Conservation (phyloP, 768 basidiomycete genomes). For the Cantharellus cinnabarinus region DNA sequence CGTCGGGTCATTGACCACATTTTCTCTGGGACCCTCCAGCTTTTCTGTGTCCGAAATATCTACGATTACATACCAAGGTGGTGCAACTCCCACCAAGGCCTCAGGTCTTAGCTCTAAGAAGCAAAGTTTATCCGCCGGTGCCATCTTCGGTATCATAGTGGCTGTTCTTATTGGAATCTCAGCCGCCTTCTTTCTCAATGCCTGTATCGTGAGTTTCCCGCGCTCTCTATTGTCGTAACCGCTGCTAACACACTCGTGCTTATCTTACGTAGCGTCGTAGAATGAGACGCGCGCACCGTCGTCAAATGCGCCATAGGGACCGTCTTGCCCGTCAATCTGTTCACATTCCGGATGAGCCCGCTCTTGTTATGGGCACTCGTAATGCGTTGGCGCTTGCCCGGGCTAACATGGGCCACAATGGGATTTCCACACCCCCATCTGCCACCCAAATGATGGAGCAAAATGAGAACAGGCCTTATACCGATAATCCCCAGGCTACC, state of each 20-base stretch:
- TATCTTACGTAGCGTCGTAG: background rate
- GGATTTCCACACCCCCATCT: background rate
- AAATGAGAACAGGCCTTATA: no score
- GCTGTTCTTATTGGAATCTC: background rate
- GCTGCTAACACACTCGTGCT: background rate
- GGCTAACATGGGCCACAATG: slow-evolving; percentile 1
- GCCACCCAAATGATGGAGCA: background rate
- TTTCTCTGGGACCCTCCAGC: no score
- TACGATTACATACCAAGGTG: no score
- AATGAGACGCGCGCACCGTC: background rate
- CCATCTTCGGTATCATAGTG: background rate
- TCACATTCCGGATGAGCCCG: background rate
- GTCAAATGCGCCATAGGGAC: background rate
- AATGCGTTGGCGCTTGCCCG: slow-evolving; percentile 5
- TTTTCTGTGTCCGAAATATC: no score
- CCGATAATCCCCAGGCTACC: no score
- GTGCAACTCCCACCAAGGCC: no score
- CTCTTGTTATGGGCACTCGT: slow-evolving; percentile 1
- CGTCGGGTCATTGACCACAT: no score
- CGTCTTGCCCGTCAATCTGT: background rate
- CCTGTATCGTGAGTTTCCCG: background rate
- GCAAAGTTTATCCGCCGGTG: background rate
- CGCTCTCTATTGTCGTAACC: background rate
- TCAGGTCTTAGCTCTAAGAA: no score
- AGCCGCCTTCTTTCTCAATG: background rate